Evolutionary conservation across 2,329 filamentous ascomycete genomes (phyloP).

Genomic region (Colletotrichum gigasporum): DNA sequence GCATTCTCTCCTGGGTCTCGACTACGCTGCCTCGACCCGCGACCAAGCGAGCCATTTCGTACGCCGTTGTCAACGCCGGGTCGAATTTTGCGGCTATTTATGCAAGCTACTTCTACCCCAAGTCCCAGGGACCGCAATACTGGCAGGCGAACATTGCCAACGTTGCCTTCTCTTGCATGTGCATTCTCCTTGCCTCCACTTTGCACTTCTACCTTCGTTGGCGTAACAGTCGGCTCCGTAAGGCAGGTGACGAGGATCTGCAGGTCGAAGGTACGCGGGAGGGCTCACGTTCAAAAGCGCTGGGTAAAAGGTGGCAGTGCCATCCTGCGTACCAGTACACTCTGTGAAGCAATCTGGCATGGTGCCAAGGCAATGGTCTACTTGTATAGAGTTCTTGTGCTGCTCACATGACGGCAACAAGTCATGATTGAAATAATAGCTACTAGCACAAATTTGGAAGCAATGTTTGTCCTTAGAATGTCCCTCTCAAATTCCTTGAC

Average conservation of each 20-base stretch:
- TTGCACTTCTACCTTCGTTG: conserved; percentile 8
- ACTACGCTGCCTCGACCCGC: conserved; percentile 79
- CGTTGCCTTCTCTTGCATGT: conserved; percentile 2
- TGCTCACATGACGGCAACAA: too few relatives aligned
- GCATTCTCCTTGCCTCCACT: neutral
- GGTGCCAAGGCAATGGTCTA: too few relatives aligned
- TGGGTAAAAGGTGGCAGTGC: conserved; percentile 1
- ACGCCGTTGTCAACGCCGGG: conserved; percentile 65
- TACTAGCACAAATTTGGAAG: too few relatives aligned
- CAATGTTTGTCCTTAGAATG: too few relatives aligned
- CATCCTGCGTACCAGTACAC: conserved; percentile 3
- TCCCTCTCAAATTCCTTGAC: too few relatives aligned
- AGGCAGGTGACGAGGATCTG: neutral
- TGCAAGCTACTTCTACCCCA: conserved; percentile 62
- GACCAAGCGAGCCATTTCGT: conserved; percentile 71
- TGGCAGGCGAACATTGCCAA: conserved; percentile 6
- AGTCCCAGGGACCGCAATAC: conserved; percentile 73
- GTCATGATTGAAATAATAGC: too few relatives aligned
- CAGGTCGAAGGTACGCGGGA: neutral
- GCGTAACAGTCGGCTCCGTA: neutral
- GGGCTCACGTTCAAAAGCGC: neutral
- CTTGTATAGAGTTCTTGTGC: too few relatives aligned
- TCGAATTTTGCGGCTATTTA: conserved; percentile 66
- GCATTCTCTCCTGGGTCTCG: conserved; percentile 74
- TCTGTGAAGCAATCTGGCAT: neutral